These are phyloP conservation scores for Atkinsonella texensis DNA, from an alignment of 2,329 filamentous ascomycete genomes.

Conservation along the genomic window DNA sequence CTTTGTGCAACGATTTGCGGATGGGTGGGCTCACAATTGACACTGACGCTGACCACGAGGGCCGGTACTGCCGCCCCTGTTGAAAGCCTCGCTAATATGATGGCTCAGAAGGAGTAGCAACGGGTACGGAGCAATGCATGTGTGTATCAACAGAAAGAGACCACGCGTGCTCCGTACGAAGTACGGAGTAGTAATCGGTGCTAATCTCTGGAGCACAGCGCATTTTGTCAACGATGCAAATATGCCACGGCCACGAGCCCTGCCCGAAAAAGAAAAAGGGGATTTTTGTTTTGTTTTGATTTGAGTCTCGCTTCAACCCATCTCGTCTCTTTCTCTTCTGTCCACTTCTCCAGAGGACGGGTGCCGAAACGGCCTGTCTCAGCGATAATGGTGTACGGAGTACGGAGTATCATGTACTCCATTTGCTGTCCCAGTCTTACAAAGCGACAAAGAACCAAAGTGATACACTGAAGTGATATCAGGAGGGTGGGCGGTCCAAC, in stretches of 20 bases:
- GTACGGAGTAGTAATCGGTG: no score
- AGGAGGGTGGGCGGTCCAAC: background rate
- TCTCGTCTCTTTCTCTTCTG: no score
- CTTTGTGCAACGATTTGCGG: background rate
- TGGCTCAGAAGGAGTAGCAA: background rate
- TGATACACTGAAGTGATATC: conserved; percentile 2
- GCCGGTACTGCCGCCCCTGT: conserved; percentile 1
- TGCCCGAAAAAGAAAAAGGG: no score
- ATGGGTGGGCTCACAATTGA: background rate
- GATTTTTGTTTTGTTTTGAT: no score
- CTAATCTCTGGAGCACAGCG: no score
- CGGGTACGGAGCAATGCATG: background rate
- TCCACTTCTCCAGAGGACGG: background rate
- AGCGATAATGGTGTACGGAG: background rate
- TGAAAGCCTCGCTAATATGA: background rate
- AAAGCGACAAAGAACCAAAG: background rate
- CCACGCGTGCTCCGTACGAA: no score
- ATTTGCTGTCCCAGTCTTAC: background rate
- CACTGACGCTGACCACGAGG: conserved; percentile 1
- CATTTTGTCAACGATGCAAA: no score
- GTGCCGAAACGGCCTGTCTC: background rate
- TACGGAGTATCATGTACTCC: background rate
- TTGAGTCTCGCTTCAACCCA: no score
- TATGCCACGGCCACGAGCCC: no score
- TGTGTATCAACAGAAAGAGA: background rate